These are phyloP conservation scores for Striga asiatica DNA, from an alignment of 257 asterid genomes.

Conservation along the genomic window DNA sequence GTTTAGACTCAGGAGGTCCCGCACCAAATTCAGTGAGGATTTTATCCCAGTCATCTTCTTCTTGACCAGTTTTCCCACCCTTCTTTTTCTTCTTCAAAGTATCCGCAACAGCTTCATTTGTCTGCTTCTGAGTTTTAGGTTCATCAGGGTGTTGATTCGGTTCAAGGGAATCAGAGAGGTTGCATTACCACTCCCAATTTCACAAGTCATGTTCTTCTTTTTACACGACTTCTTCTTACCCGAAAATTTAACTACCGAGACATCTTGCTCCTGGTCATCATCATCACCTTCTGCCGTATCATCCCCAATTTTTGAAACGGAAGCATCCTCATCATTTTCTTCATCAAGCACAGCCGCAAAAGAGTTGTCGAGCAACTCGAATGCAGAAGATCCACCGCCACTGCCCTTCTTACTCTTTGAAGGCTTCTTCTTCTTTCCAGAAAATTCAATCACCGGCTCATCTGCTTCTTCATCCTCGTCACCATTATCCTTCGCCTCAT, in stretches of 20 bases:
- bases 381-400: slow-evolving; percentile 24
- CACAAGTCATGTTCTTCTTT: slow-evolving; percentile 43
- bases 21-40: slow-evolving; percentile 80
- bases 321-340: slow-evolving; percentile 31
- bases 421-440: slow-evolving; percentile 67
- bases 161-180: slow-evolving; percentile 25
- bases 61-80: slow-evolving; percentile 58
- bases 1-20: slow-evolving; percentile 30
- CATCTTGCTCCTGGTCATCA: slow-evolving; percentile 40
- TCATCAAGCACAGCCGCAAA: slow-evolving; percentile 37
- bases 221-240: slow-evolving; percentile 83
- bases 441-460: slow-evolving; percentile 35
- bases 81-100: slow-evolving; percentile 67
- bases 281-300: slow-evolving; percentile 33
- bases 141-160: slow-evolving; percentile 23
- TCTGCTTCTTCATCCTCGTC: slow-evolving; percentile 37
- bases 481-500: slow-evolving; percentile 26
- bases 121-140: slow-evolving; percentile 22
- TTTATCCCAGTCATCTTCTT: slow-evolving; percentile 73
- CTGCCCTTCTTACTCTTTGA: slow-evolving; percentile 48
- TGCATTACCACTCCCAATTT: slow-evolving; percentile 22
- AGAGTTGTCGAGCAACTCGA: slow-evolving; percentile 38
- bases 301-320: slow-evolving; percentile 24
- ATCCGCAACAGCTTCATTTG: slow-evolving; percentile 32
- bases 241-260: slow-evolving; percentile 43